Conservation (phyloP, 768 basidiomycete genomes). For the Tephrocybe sp. region DNA sequence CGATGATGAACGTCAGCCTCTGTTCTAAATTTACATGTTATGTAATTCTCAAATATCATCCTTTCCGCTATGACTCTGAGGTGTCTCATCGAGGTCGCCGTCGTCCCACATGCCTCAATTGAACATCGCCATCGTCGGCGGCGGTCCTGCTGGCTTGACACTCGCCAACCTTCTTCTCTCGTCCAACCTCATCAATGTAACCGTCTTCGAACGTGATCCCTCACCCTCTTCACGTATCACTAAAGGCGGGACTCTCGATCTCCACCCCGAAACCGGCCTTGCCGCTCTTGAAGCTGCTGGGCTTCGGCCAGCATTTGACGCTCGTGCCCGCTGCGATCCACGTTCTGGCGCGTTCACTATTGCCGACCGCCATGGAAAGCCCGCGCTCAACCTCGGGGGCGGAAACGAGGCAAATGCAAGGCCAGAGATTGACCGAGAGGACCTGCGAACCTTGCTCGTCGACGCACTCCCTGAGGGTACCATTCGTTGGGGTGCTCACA, state of each 20-base stretch:
- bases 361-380: conserved; percentile 13
- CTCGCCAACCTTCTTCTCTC: conserved; percentile 21
- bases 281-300: conserved; percentile 22
- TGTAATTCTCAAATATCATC: too few species aligned
- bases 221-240: conserved; percentile 15
- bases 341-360: conserved; percentile 14
- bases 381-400: conserved; percentile 6
- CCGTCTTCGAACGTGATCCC: conserved; percentile 23
- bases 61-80: too few species aligned
- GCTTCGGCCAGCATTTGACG: conserved; percentile 21
- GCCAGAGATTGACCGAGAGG: conserved; percentile 25
- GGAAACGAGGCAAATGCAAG: conserved; percentile 8
- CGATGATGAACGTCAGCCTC: too few species aligned
- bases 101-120: conserved; percentile 3
- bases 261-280: conserved; percentile 24
- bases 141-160: conserved; percentile 25
- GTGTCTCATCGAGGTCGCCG: neutral
- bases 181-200: conserved; percentile 12
- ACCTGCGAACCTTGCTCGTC: conserved; percentile 24
- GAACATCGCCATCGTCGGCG: conserved; percentile 19
- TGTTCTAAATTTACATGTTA: too few species aligned
- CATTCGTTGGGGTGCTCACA: conserved; percentile 21
- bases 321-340: conserved; percentile 17
- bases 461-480: conserved; percentile 19
- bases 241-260: conserved; percentile 27